Evolutionary conservation across 2,329 filamentous ascomycete genomes (phyloP).

Genomic region (Diaporthe citriasiana): DNA sequence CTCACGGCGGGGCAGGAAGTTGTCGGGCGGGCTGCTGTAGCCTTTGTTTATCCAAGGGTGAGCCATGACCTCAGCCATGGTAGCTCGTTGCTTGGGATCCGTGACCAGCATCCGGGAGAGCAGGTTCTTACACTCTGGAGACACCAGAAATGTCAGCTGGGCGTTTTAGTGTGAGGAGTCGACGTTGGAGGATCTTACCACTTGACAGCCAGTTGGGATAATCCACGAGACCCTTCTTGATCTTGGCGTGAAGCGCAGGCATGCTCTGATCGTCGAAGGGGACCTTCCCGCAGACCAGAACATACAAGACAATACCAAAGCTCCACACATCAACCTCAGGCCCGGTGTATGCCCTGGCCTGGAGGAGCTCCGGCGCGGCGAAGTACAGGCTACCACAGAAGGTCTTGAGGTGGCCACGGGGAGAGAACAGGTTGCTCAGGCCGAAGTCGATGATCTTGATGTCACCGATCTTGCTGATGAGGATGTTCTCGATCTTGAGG

Average conservation of each 20-base stretch:
- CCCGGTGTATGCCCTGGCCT: conserved; percentile 93
- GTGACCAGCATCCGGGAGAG: conserved; percentile 97
- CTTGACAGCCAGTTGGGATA: conserved; percentile 94
- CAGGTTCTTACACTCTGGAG: conserved; percentile 88
- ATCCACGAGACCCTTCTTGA: conserved; percentile 96
- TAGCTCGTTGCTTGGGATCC: conserved; percentile 88
- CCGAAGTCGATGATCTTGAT: conserved; percentile 99
- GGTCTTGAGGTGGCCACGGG: conserved; percentile 87
- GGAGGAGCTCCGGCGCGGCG: conserved; percentile 92
- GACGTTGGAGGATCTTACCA: conserved; percentile 69
- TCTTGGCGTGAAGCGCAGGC: conserved; percentile 97
- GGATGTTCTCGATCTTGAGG: conserved; percentile 98
- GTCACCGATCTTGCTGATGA: conserved; percentile 98
- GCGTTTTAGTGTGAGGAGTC: background rate
- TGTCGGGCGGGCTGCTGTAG: conserved; percentile 88
- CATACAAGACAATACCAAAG: conserved; percentile 97
- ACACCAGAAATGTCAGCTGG: background rate
- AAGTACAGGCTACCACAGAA: conserved; percentile 99
- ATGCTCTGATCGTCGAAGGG: conserved; percentile 99
- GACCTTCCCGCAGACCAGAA: conserved; percentile 96
- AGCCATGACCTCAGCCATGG: conserved; percentile 90
- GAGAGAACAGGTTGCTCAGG: conserved; percentile 94
- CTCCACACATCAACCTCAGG: conserved; percentile 99
- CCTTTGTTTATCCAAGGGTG: conserved; percentile 98
- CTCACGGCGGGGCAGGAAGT: conserved; percentile 86